Percentiles rank a stretch among this genome's conserved stretches.
phyloP scores from a whole-genome alignment of 306 rosid genomes.

The Begonia loranthoides region DNA sequence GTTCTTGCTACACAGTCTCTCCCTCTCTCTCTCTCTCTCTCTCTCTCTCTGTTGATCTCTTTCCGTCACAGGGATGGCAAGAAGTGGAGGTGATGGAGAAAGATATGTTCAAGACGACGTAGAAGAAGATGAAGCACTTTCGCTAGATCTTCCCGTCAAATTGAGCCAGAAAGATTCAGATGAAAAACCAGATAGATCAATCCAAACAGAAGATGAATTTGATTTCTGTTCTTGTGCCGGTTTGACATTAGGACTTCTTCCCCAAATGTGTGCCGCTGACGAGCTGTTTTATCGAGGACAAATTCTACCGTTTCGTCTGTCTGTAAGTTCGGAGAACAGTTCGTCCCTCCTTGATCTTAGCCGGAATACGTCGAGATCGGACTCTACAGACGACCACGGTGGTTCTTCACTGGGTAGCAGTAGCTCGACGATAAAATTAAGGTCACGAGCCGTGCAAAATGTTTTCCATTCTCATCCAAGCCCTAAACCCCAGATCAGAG shows the following conservation, averaged over 20 bases:
- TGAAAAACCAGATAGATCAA: constrained; percentile 4
- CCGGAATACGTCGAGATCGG: constrained; percentile 22
- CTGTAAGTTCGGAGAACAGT: constrained; percentile 38
- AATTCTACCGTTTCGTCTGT: constrained; percentile 50
- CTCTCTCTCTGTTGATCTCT: too few relatives aligned
- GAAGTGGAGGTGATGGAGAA: constrained; percentile 7
- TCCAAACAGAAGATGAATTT: constrained; percentile 28
- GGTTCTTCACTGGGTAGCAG: constrained; percentile 27
- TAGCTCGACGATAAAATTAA: constrained; percentile 11
- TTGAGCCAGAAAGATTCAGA: constrained; percentile 12
- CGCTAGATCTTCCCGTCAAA: constrained; percentile 61
- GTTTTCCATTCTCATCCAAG: constrained; percentile 68
- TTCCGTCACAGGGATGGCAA: constrained; percentile 21
- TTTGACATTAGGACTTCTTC: constrained; percentile 16
- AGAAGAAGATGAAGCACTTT: constrained; percentile 49
- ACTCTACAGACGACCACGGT: constrained; percentile 30
- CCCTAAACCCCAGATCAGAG: constrained; percentile 55
- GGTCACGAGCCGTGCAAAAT: constrained; percentile 17
- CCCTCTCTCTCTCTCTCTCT: too few relatives aligned
- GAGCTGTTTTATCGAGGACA: constrained; percentile 73
- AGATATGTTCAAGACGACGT: constrained; percentile 9
- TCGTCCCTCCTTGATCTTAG: constrained; percentile 3
- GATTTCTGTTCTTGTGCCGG: constrained; percentile 31
- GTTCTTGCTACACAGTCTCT: too few relatives aligned
- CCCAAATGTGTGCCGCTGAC: constrained; percentile 68